Conservation (phyloP, 2,329 filamentous ascomycete genomes). For the Corniculantispora saksenae region DNA sequence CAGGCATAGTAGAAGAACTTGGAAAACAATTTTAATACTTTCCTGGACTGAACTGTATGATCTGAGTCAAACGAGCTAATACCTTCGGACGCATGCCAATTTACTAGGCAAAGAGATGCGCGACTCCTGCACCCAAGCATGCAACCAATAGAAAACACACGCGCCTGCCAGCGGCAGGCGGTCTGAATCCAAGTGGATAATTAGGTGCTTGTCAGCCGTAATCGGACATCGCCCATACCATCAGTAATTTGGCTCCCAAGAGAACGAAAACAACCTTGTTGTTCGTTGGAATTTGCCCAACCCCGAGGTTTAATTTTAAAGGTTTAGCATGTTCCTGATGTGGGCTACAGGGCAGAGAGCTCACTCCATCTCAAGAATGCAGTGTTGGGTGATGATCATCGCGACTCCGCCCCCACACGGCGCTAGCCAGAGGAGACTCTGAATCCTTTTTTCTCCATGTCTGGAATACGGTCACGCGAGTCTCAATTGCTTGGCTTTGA, state of each 20-base stretch:
- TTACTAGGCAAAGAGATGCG: neutral
- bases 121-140: no score
- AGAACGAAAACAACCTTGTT: neutral
- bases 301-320: no score
- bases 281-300: neutral
- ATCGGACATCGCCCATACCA: neutral
- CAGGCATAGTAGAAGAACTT: neutral
- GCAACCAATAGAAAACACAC: neutral
- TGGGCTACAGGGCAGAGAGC: neutral
- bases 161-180: neutral
- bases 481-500: constrained; percentile 1
- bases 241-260: neutral
- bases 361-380: no score
- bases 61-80: neutral
- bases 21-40: neutral
- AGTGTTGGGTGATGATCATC: neutral
- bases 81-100: neutral
- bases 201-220: neutral
- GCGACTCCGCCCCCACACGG: neutral
- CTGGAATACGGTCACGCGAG: constrained; percentile 1
- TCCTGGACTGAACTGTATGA: neutral
- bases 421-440: neutral
- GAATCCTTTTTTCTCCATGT: neutral
- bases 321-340: neutral
- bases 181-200: constrained; percentile 8